Evolutionary conservation across 805 yeast species (phyloP), one percentile per base, ranked within the genome.

Genomic region (Cyberlindnera americana): DNA sequence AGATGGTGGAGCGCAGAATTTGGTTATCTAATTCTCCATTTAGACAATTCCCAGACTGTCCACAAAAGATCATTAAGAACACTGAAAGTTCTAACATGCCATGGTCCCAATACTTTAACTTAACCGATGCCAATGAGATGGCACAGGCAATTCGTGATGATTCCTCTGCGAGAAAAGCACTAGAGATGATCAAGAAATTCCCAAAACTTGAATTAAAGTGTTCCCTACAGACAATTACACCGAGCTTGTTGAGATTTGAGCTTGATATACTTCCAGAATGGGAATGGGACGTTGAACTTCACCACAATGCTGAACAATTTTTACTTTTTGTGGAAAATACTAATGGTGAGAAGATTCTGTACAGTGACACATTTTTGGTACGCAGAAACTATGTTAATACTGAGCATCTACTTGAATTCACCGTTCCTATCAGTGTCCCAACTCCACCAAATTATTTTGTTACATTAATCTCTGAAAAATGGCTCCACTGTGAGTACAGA

Each of bases 1-100:
- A 86, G 48, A 80, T 85, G 78, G 83, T 89, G 17, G 95, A 85
- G 38, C 72, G 67, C 40, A 65, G 95, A 36, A 70, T 86, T 65
- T 95, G 99, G 99, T 56, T 77, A 11, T 77, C 91, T 0, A 81
- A 77, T 46, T 78, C 95, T 0, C 96, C 98, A 0, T 74, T 93
- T 40, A 69, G 96, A 43, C 98, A 93, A 56, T 88, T 86, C 56
- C 70, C 75, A 0, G 56, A 62, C n/a, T 85, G 83, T 24, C 93
- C 96, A 0, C 41, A 48, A 0, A 93, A 83, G 40, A 72, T 90
- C 4, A 73, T 93, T 7, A 71, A 71, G 41, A 80, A 81, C 31
- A 77, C 88, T 0, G 99, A 93, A 59, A 73, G 80, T 16, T 83
- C 95, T 0, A 80, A 79, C 48, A 64, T 88, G 44, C 95, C 96